A percentile compares a stretch with the other conserved stretches of the same genome.
These are phyloP conservation scores for Saccharomycopsis vini DNA, from an alignment of 805 yeast genomes.

Conservation along the genomic window DNA sequence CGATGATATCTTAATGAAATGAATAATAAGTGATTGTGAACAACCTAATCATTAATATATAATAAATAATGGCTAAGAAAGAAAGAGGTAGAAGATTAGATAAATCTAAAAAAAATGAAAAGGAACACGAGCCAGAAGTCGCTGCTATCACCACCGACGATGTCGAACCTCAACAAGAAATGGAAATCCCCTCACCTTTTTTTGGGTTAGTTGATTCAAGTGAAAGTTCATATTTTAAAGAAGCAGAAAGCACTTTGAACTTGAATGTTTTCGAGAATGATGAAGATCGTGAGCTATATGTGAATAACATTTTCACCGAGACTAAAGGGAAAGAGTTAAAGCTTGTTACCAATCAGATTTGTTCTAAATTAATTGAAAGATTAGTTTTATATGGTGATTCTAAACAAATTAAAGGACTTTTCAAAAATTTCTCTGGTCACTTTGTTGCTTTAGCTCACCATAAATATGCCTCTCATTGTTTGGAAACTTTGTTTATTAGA, in stretches of 20 bases:
- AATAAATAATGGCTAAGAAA: slow-evolving; percentile 16
- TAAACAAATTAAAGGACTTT: slow-evolving; percentile 55
- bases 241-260: slow-evolving; percentile 80
- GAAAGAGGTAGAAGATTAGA: slow-evolving; percentile 16
- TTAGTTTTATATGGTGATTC: slow-evolving; percentile 59
- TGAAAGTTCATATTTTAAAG: slow-evolving; percentile 86
- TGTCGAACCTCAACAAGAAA: slow-evolving; percentile 18
- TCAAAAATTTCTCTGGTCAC: slow-evolving; percentile 62
- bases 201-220: slow-evolving; percentile 80
- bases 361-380: slow-evolving; percentile 88
- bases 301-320: slow-evolving; percentile 74
- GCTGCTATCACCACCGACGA: not conserved
- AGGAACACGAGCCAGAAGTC: not conserved
- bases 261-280: slow-evolving; percentile 65
- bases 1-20: too few relatives aligned
- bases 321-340: slow-evolving; percentile 83
- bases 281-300: slow-evolving; percentile 69
- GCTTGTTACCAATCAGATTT: slow-evolving; percentile 86
- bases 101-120: slow-evolving; percentile 1
- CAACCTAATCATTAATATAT: not conserved
- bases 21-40: not conserved
- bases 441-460: slow-evolving; percentile 73
- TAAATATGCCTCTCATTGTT: slow-evolving; percentile 87
- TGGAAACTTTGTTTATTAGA: slow-evolving; percentile 75
- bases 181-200: slow-evolving; percentile 39